These are phyloP conservation scores for Cutaneotrichosporon sp. DNA, from an alignment of 1,284 basidiomycete species.

Conservation along the genomic window DNA sequence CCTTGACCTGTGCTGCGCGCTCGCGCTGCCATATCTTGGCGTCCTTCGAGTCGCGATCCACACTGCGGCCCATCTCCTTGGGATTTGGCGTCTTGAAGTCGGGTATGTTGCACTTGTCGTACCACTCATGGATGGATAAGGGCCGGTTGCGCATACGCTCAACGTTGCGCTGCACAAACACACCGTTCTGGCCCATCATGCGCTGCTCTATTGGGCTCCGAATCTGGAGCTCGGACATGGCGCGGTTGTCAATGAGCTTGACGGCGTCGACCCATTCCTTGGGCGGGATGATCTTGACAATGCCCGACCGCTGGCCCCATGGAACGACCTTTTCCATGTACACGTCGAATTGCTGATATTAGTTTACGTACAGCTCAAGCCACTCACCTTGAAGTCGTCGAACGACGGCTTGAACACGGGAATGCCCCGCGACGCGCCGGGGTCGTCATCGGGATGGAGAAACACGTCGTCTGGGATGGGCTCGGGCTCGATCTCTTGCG, in stretches of 20 bases:
- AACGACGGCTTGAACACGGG: slow-evolving; percentile 89
- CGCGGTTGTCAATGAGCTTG: slow-evolving; percentile 60
- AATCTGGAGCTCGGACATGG: slow-evolving; percentile 64
- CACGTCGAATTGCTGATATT: slow-evolving; percentile 65
- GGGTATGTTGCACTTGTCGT: slow-evolving; percentile 59
- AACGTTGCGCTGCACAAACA: slow-evolving; percentile 86
- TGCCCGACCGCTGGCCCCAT: slow-evolving; percentile 83
- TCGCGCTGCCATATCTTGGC: slow-evolving; percentile 25
- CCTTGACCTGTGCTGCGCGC: slow-evolving; percentile 14
- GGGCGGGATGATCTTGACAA: slow-evolving; percentile 89
- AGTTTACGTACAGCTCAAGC: background rate
- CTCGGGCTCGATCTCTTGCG: slow-evolving; percentile 12
- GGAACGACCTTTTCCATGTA: slow-evolving; percentile 78
- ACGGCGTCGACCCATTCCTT: slow-evolving; percentile 76
- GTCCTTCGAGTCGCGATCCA: slow-evolving; percentile 37
- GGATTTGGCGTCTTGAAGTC: slow-evolving; percentile 37
- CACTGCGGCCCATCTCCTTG: slow-evolving; percentile 29
- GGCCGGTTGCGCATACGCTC: slow-evolving; percentile 66
- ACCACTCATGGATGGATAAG: slow-evolving; percentile 81
- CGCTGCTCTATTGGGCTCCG: slow-evolving; percentile 84
- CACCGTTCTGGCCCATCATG: slow-evolving; percentile 75
- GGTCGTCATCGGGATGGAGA: slow-evolving; percentile 65
- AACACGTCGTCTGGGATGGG: slow-evolving; percentile 11
- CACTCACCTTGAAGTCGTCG: slow-evolving; percentile 62
- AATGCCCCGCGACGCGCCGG: slow-evolving; percentile 75